phyloP scores from a whole-genome alignment of 2,329 filamentous ascomycete species.

The Cryphonectria japonica region DNA sequence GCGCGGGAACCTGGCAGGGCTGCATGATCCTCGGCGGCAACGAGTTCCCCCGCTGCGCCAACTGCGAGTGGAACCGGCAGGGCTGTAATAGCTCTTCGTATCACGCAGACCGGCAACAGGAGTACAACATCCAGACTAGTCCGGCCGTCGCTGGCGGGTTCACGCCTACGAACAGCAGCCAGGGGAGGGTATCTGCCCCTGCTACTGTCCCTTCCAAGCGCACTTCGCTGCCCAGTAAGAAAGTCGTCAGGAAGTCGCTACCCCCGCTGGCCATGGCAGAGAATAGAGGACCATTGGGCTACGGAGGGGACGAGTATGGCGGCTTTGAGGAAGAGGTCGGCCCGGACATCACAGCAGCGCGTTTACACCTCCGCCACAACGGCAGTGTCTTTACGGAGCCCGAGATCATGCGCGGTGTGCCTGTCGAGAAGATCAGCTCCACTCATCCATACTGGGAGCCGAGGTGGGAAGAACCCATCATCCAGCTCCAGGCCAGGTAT shows the following conservation, averaged over 20 bases:
- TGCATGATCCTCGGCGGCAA: constrained; percentile 49
- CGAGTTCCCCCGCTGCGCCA: constrained; percentile 52
- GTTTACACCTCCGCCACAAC: constrained; percentile 52
- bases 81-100: constrained; percentile 30
- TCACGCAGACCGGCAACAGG: constrained; percentile 23
- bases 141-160: constrained; percentile 29
- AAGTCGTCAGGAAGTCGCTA: constrained; percentile 23
- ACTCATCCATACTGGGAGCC: constrained; percentile 60
- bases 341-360: constrained; percentile 50
- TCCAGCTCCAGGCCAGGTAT: constrained; percentile 46
- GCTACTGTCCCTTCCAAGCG: constrained; percentile 22
- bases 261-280: constrained; percentile 8
- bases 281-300: background rate
- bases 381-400: constrained; percentile 55
- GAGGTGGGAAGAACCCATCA: constrained; percentile 53
- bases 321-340: constrained; percentile 28
- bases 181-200: constrained; percentile 1
- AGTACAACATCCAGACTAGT: constrained; percentile 13
- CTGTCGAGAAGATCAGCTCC: constrained; percentile 54
- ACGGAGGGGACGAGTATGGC: constrained; percentile 18
- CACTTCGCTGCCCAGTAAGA: constrained; percentile 25
- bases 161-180: constrained; percentile 32
- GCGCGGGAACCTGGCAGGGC: constrained; percentile 48
- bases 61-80: constrained; percentile 54
- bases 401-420: constrained; percentile 56